Conservation (phyloP, 148 eudicot species). For the Pouteria glomerata region DNA sequence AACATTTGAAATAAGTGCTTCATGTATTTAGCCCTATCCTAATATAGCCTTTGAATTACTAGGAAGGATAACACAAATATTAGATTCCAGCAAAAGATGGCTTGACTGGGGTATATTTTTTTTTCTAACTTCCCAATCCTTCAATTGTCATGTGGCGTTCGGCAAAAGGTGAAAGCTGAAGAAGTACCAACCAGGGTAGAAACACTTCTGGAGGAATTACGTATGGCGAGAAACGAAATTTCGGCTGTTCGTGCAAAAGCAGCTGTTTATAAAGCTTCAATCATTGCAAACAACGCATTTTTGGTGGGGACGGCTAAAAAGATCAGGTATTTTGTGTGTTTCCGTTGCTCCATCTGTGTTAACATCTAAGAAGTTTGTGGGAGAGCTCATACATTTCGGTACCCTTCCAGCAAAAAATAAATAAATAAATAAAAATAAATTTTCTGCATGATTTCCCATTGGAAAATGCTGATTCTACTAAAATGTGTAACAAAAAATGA, state of each 20-base stretch:
- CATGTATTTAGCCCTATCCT: too few species aligned
- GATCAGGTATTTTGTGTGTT: slow-evolving; percentile 40
- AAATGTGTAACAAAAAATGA: too few species aligned
- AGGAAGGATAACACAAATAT: neutral
- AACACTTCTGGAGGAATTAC: slow-evolving; percentile 65
- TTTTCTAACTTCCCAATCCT: neutral
- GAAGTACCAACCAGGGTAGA: slow-evolving; percentile 78
- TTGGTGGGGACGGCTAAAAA: slow-evolving; percentile 48
- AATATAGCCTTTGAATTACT: neutral
- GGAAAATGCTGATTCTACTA: too few species aligned
- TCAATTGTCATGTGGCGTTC: neutral
- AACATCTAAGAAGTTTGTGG: too few species aligned
- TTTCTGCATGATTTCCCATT: too few species aligned
- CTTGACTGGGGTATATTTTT: neutral
- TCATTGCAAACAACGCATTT: slow-evolving; percentile 49
- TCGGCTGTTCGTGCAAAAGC: slow-evolving; percentile 78
- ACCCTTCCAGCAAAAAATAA: too few species aligned
- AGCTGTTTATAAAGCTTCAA: slow-evolving; percentile 79
- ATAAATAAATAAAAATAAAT: too few species aligned
- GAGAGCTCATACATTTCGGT: too few species aligned
- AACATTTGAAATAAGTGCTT: too few species aligned
- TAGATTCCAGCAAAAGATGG: neutral
- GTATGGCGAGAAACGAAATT: slow-evolving; percentile 70
- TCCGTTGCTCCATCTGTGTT: neutral
- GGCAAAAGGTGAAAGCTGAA: slow-evolving; percentile 83